Evolutionary conservation across 768 basidiomycete genomes (phyloP).

Genomic region (Piloderma croceum): DNA sequence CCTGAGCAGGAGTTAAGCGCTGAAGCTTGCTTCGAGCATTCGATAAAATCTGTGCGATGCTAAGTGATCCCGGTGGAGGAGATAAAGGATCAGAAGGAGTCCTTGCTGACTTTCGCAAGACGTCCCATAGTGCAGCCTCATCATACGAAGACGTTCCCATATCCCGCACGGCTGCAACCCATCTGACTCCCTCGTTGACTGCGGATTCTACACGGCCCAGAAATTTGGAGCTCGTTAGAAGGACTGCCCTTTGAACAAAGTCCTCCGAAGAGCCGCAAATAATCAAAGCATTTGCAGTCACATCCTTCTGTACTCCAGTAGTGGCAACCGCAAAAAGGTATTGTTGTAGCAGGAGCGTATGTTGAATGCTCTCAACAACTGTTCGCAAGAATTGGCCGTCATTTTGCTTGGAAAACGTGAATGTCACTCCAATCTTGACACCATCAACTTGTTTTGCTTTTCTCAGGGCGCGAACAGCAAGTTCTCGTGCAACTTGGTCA

Average conservation of each 20-base stretch:
- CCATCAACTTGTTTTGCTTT: constrained; percentile 47
- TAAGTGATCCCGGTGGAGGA: constrained; percentile 61
- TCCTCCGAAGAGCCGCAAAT: constrained; percentile 52
- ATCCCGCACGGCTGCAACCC: constrained; percentile 22
- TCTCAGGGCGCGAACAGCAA: constrained; percentile 50
- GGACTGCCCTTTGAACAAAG: constrained; percentile 59
- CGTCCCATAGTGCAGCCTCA: constrained; percentile 63
- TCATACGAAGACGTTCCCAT: constrained; percentile 15
- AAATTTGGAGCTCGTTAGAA: constrained; percentile 64
- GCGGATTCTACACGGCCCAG: constrained; percentile 49
- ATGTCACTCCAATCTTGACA: constrained; percentile 52
- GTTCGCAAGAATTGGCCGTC: constrained; percentile 52
- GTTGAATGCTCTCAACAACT: constrained; percentile 44
- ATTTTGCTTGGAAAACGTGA: constrained; percentile 53
- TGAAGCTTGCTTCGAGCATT: constrained; percentile 59
- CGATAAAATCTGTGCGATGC: constrained; percentile 52
- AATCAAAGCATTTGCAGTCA: constrained; percentile 42
- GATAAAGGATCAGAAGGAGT: constrained; percentile 53
- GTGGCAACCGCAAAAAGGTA: constrained; percentile 55
- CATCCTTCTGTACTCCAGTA: constrained; percentile 31
- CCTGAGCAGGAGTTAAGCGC: constrained; percentile 54
- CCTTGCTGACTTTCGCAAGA: constrained; percentile 57
- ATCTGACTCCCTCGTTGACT: constrained; percentile 23
- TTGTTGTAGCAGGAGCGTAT: constrained; percentile 35
- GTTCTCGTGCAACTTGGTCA: constrained; percentile 50